phyloP scores from a whole-genome alignment of 129 eudicot species.

The Pulicaria dysenterica region DNA sequence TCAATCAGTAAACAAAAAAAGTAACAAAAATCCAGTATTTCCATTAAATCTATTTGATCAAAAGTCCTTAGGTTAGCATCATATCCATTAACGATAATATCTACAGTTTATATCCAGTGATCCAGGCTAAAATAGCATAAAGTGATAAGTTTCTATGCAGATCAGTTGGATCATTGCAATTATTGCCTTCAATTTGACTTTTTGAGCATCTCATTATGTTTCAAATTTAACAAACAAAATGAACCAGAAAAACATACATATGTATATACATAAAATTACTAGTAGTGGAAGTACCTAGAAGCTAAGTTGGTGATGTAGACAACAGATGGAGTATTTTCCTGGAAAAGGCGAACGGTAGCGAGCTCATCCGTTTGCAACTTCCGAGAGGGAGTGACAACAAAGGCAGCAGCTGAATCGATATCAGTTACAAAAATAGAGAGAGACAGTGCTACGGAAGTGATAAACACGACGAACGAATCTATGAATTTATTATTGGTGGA shows the following conservation, averaged over 20 bases:
- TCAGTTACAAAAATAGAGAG: conserved; percentile 54
- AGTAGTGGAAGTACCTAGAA: conserved; percentile 44
- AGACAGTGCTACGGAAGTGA: conserved; percentile 76
- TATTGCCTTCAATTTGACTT: background rate
- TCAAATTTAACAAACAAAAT: conserved; percentile 8
- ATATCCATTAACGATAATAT: background rate
- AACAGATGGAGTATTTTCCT: conserved; percentile 97
- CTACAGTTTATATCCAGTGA: conserved; percentile 8
- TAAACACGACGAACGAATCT: conserved; percentile 51
- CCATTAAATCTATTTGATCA: conserved; percentile 4
- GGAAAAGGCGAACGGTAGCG: conserved; percentile 87
- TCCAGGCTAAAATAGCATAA: background rate
- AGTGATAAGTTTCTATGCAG: background rate
- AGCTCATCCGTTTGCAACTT: conserved; percentile 93
- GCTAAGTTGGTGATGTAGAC: conserved; percentile 96
- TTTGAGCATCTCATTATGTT: background rate
- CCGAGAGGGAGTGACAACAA: conserved; percentile 69
- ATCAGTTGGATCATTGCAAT: conserved; percentile 8
- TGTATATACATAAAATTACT: background rate
- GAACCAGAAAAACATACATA: background rate
- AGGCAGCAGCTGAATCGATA: conserved; percentile 73
- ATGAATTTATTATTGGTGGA: conserved; percentile 41
- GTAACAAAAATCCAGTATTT: conserved; percentile 10
- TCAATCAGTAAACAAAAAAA: conserved; percentile 22
- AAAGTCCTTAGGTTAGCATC: conserved; percentile 11